Percentiles rank a stretch among this genome's conserved stretches.
Evolutionary conservation across 2,329 filamentous ascomycete genomes (phyloP).

Genomic region (Diaporthe citrichinensis): DNA sequence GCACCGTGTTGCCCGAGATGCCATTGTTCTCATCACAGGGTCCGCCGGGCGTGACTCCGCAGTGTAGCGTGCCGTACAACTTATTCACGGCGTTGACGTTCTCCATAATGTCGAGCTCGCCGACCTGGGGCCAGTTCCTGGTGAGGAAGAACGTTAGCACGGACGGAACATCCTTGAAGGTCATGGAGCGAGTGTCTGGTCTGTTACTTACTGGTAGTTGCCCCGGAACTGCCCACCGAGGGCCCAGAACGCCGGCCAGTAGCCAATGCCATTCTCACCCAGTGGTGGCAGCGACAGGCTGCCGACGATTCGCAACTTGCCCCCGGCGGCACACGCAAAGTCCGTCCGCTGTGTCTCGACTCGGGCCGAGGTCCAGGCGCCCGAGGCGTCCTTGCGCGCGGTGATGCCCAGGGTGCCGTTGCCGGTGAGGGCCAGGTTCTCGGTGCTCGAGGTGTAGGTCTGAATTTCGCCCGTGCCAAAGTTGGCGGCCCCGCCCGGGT

Average conservation of each 20-base stretch:
- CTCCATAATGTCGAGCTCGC: conserved; percentile 51
- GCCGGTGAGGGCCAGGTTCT: conserved; percentile 31
- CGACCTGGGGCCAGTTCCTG: conserved; percentile 47
- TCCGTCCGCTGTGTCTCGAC: conserved; percentile 44
- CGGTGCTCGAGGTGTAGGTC: conserved; percentile 30
- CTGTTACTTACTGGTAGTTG: conserved; percentile 18
- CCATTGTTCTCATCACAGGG: conserved; percentile 48
- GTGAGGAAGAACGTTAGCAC: conserved; percentile 33
- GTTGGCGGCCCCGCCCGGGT: conserved; percentile 33
- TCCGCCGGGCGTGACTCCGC: conserved; percentile 50
- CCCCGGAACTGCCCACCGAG: conserved; percentile 23
- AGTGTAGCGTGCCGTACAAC: conserved; percentile 46
- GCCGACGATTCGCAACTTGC: conserved; percentile 46
- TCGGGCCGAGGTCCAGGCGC: conserved; percentile 41
- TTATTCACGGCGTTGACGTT: conserved; percentile 48
- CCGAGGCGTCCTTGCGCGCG: conserved; percentile 30
- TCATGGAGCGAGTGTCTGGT: background rate
- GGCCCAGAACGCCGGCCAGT: conserved; percentile 35
- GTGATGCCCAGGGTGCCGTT: conserved; percentile 31
- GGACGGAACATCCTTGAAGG: too few relatives aligned
- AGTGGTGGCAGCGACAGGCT: conserved; percentile 38
- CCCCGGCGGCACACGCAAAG: conserved; percentile 46
- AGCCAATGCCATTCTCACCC: conserved; percentile 23
- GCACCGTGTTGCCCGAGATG: conserved; percentile 40
- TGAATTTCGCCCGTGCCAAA: conserved; percentile 31